These are phyloP conservation scores for Fusarium circinatum DNA, from an alignment of 2,329 filamentous ascomycete genomes.

Conservation along the genomic window DNA sequence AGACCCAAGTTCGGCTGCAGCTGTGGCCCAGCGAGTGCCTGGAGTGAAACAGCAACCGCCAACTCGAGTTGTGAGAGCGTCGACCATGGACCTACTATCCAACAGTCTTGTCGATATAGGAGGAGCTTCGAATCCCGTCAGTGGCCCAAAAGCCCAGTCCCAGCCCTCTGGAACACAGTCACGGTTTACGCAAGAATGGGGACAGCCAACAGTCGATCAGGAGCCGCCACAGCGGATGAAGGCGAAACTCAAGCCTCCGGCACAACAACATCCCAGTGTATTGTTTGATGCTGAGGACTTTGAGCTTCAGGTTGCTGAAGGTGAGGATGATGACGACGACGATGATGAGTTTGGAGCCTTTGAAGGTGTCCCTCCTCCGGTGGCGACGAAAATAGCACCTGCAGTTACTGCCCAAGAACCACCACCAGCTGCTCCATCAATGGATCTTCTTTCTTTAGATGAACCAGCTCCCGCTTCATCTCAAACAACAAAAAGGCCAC, in stretches of 20 bases:
- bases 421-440: constrained; percentile 42
- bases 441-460: constrained; percentile 56
- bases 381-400: not conserved
- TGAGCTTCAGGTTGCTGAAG: constrained; percentile 53
- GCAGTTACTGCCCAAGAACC: constrained; percentile 31
- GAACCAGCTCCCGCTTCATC: constrained; percentile 41
- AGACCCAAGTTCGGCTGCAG: constrained; percentile 6
- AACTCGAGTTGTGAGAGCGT: constrained; percentile 53
- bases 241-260: constrained; percentile 37
- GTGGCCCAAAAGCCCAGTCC: constrained; percentile 6
- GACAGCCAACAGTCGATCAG: constrained; percentile 2
- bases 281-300: constrained; percentile 74
- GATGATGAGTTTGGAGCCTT: constrained; percentile 67
- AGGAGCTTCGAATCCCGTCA: not conserved
- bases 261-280: constrained; percentile 60
- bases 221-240: constrained; percentile 26
- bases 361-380: constrained; percentile 55
- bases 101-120: constrained; percentile 61
- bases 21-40: constrained; percentile 7
- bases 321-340: constrained; percentile 60
- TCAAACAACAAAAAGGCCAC: constrained; percentile 37
- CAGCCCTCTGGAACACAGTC: constrained; percentile 8
- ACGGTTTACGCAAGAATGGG: constrained; percentile 24
- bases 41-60: constrained; percentile 17
- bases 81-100: constrained; percentile 64